Evolutionary conservation across 1,284 basidiomycete genomes (phyloP), one percentile per base, ranked within the genome.

Genomic region (Pseudomicrostroma phylloplanum): DNA sequence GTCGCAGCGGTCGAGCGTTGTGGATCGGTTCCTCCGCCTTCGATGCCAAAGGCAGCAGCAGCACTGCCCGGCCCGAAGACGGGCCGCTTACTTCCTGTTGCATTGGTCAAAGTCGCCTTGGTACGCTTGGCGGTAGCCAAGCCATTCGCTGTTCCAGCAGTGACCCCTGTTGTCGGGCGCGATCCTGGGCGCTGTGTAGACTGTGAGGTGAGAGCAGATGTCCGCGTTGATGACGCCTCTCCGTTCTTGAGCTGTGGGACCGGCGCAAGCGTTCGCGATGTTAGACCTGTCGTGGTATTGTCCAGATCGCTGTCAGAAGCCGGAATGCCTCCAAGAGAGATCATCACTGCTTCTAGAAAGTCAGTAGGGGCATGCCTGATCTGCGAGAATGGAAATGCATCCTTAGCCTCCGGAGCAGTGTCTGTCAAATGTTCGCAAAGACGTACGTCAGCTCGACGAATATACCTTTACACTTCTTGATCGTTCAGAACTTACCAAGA

Each of bases 331-430:
- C 51, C 51, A 19, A 54, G 51, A 7, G 51, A 21, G 25, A 54
- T 25, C 21, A 54, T 54, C 17, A 25, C 51, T 26, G n/a, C 21
- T 8, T 54, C 51, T 21, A 54, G 51, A 25, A 54, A 54, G 21
- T 25, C 21, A 13, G 25, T 25, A 15, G 51, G 21, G 2, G 19
- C 51, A 19, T 54, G 51, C 7, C 26, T 13, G 2, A 26, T 26
- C 15, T 21, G 13, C 8, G 51, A 17, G 21, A 8, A 19, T 2
- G 25, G 2, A 13, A 54, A 54, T 21, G 51, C 51, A 7, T 19
- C 15, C n/a, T 15, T 15, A 15, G 51, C 13, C 13, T 23, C 21
- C 2, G 51, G 51, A 25, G 51, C 51, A 21, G 43, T 48, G 43
- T 21, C 43, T 48, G 21, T 13, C 17, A 48, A 48, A 17, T 6